Conservation (phyloP, 1,139 yeast species). For the Diutina catenulata region DNA sequence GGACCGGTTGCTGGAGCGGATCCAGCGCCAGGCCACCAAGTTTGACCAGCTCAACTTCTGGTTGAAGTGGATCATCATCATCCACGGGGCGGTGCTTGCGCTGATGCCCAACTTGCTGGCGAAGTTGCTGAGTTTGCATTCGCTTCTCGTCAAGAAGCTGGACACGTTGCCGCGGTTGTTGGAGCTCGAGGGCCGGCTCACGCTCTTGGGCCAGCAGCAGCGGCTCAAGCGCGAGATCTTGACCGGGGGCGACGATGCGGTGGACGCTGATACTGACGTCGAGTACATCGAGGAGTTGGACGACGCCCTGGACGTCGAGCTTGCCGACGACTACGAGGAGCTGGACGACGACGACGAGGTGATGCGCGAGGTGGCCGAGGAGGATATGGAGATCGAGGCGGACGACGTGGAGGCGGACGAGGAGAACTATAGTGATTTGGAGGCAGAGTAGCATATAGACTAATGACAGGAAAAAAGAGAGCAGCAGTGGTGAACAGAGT, state of each 20-base stretch:
- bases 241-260: slow-evolving; percentile 9
- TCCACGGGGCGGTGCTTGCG: slow-evolving; percentile 74
- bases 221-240: slow-evolving; percentile 51
- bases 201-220: slow-evolving; percentile 58
- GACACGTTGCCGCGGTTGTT: slow-evolving; percentile 66
- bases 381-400: slow-evolving; percentile 11
- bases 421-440: slow-evolving; percentile 19
- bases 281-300: slow-evolving; percentile 32
- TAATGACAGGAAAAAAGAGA: slow-evolving; percentile 20
- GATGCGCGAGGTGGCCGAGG: slow-evolving; percentile 12
- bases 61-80: slow-evolving; percentile 88
- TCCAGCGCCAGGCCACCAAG: slow-evolving; percentile 51
- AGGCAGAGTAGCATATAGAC: slow-evolving; percentile 22
- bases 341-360: slow-evolving; percentile 14
- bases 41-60: slow-evolving; percentile 74
- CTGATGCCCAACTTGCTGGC: slow-evolving; percentile 58
- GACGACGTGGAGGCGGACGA: slow-evolving; percentile 13
- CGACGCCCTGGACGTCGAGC: slow-evolving; percentile 16
- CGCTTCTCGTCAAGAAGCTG: slow-evolving; percentile 66
- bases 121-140: slow-evolving; percentile 65
- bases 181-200: slow-evolving; percentile 74
- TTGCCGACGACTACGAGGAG: slow-evolving; percentile 9
- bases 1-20: slow-evolving; percentile 76
- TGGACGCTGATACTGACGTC: slow-evolving; percentile 19
- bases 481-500: too few relatives aligned